phyloP scores from a whole-genome alignment of 345 rosid genomes.

The Pugionium dolabratum region DNA sequence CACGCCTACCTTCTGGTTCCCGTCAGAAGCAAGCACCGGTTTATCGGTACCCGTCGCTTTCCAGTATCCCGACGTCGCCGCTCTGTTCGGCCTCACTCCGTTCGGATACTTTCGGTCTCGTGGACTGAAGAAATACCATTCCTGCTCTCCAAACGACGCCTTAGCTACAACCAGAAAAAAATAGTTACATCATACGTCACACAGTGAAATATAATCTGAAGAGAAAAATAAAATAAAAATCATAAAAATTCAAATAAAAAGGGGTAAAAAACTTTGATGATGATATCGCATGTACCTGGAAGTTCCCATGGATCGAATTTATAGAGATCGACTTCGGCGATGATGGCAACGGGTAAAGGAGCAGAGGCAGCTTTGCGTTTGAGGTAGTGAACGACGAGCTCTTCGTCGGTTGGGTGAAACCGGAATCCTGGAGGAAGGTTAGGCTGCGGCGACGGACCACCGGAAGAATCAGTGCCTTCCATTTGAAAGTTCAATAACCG shows the following conservation, averaged over 20 bases:
- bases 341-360: conserved; percentile 82
- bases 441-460: conserved; percentile 54
- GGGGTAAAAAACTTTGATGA: background rate
- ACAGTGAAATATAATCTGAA: background rate
- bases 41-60: conserved; percentile 98
- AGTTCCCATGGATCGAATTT: conserved; percentile 99
- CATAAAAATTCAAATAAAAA: background rate
- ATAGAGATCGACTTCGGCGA: conserved; percentile 91
- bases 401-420: conserved; percentile 98
- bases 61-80: conserved; percentile 99
- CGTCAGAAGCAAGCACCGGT: conserved; percentile 68
- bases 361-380: conserved; percentile 79
- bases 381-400: conserved; percentile 92
- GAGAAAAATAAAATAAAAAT: no score
- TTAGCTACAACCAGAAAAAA: conserved; percentile 46
- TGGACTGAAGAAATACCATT: conserved; percentile 98
- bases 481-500: conserved; percentile 29
- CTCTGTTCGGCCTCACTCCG: conserved; percentile 96
- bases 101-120: conserved; percentile 95
- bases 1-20: conserved; percentile 83
- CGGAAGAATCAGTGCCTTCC: conserved; percentile 84
- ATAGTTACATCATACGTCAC: conserved; percentile 24
- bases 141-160: conserved; percentile 96
- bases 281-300: conserved; percentile 54
- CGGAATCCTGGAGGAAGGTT: conserved; percentile 96